Evolutionary conservation across 106 monocot species (phyloP).

Genomic region (Cymbidium sinense): DNA sequence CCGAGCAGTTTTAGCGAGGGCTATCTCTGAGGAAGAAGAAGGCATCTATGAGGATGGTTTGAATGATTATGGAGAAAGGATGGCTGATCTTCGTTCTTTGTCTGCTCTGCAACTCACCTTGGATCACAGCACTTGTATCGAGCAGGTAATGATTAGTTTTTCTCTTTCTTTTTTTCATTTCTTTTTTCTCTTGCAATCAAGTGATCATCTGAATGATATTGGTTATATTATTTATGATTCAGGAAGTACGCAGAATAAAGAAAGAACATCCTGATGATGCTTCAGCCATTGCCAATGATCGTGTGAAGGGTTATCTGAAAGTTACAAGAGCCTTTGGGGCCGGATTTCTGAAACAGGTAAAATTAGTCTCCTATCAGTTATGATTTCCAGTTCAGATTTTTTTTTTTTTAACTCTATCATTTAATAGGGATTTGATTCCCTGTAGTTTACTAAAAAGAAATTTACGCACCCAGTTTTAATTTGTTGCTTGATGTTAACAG

Average conservation of each 20-base stretch:
- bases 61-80: not conserved
- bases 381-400: too few relatives aligned
- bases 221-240: not conserved
- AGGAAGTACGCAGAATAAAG: constrained; percentile 30
- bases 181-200: not conserved
- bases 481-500: too few relatives aligned
- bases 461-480: too few relatives aligned
- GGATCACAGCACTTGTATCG: constrained; percentile 47
- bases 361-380: not conserved
- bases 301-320: constrained; percentile 52
- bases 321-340: constrained; percentile 60
- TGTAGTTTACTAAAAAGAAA: too few relatives aligned
- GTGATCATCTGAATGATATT: too few relatives aligned
- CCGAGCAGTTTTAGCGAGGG: constrained; percentile 37
- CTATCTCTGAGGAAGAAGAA: not conserved
- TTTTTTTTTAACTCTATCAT: too few relatives aligned
- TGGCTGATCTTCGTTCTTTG: constrained; percentile 4
- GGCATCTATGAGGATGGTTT: constrained; percentile 13
- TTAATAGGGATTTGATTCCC: too few relatives aligned
- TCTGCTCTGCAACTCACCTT: constrained; percentile 44
- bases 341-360: constrained; percentile 50
- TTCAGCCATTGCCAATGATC: constrained; percentile 27
- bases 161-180: not conserved
- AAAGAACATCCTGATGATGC: constrained; percentile 30
- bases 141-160: constrained; percentile 16